Conservation (phyloP, 2,329 filamentous ascomycete genomes). For the Ampelomyces quisqualis region DNA sequence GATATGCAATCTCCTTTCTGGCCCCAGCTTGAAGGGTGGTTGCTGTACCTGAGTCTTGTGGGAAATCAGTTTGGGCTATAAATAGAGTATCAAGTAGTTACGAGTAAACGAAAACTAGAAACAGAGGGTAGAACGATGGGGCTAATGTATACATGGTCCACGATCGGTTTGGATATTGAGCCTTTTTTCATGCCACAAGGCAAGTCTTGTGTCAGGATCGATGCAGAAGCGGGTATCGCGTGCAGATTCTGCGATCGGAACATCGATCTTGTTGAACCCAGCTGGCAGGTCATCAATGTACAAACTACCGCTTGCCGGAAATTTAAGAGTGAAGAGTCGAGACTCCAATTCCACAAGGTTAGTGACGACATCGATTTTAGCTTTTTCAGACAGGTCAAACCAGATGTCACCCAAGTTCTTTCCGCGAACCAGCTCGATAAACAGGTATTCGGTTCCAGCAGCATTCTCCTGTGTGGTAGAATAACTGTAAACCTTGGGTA, state of each 20-base stretch:
- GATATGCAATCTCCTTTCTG: constrained; percentile 36
- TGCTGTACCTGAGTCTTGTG: constrained; percentile 27
- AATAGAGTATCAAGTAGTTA: constrained; percentile 9
- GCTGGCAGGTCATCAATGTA: constrained; percentile 25
- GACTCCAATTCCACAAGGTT: constrained; percentile 35
- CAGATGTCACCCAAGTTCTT: constrained; percentile 36
- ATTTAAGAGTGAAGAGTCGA: constrained; percentile 23
- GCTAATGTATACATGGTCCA: constrained; percentile 36
- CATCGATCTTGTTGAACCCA: constrained; percentile 13
- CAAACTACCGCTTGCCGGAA: constrained; percentile 40
- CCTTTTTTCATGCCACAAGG: constrained; percentile 37
- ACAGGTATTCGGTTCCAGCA: constrained; percentile 44
- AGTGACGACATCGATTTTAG: constrained; percentile 23
- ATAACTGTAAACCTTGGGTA: constrained; percentile 42
- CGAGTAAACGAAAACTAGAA: constrained; percentile 1
- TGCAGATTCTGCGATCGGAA: constrained; percentile 10
- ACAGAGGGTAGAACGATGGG: constrained; percentile 1
- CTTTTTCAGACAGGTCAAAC: constrained; percentile 28
- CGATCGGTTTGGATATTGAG: constrained; percentile 23
- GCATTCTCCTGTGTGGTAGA: constrained; percentile 40
- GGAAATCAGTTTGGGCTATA: constrained; percentile 1
- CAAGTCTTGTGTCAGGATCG: constrained; percentile 32
- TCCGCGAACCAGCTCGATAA: constrained; percentile 44
- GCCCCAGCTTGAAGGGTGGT: constrained; percentile 32
- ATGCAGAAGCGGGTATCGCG: constrained; percentile 25